A percentile compares a stretch with the other conserved stretches of the same genome.
Evolutionary conservation across 495 filamentous ascomycete species (phyloP).

Genomic region (Cenococcum geophilum): DNA sequence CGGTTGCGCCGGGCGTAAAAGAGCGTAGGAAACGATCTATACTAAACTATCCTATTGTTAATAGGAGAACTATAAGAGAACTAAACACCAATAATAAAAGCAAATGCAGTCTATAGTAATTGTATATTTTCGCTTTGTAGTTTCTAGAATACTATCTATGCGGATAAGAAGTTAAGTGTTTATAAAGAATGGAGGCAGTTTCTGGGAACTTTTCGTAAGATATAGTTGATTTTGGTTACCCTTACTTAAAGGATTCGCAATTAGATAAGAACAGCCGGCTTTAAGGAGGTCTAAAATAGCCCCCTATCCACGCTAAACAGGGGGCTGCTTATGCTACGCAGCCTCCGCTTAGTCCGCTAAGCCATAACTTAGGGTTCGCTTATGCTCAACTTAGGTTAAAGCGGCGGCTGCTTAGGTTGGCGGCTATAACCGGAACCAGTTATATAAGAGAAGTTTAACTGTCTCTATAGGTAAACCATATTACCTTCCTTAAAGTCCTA

Average conservation of each 20-base stretch:
- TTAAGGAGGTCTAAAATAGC: constrained; percentile 7
- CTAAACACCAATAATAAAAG: constrained; percentile 8
- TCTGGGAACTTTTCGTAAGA: constrained; percentile 20
- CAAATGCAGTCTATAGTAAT: constrained; percentile 10
- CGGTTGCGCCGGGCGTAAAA: constrained; percentile 10
- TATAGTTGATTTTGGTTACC: constrained; percentile 14
- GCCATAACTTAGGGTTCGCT: no score
- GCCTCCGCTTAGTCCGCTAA: constrained; percentile 11
- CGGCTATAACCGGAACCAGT: no score
- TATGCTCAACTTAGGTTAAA: no score
- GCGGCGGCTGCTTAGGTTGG: no score
- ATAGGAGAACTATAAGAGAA: constrained; percentile 7
- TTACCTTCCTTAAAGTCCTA: no score
- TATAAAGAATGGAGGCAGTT: constrained; percentile 16
- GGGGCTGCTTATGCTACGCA: constrained; percentile 5
- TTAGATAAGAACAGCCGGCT: constrained; percentile 12
- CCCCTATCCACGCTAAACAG: constrained; percentile 11
- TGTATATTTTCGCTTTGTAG: constrained; percentile 12
- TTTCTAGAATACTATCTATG: constrained; percentile 14
- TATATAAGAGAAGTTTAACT: no score
- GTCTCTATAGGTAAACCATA: no score
- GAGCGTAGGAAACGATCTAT: constrained; percentile 16
- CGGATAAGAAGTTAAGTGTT: constrained; percentile 15
- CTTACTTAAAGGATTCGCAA: constrained; percentile 15
- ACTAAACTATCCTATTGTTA: constrained; percentile 11